A percentile compares a stretch with the other conserved stretches of the same genome.
These are phyloP conservation scores for Pelargonium myrrhifolium DNA, from an alignment of 441 rosid species.

Conservation along the genomic window DNA sequence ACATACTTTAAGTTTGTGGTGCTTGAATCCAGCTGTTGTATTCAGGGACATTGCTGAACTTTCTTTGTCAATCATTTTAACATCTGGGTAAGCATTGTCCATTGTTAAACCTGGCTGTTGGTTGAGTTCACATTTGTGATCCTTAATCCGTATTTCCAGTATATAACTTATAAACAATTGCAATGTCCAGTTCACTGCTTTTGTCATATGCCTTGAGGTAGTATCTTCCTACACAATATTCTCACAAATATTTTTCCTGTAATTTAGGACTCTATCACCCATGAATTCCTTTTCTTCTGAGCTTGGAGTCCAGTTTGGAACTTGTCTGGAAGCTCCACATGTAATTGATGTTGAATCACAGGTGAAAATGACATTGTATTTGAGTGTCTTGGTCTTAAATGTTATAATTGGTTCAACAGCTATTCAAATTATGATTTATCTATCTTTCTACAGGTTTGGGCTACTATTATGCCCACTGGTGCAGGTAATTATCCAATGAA, in stretches of 20 bases:
- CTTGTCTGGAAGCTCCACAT: constrained; percentile 95
- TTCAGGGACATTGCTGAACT: constrained; percentile 80
- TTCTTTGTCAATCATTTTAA: constrained; percentile 81
- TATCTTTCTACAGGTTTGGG: constrained; percentile 60
- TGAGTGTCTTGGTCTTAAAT: constrained; percentile 10
- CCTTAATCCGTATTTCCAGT: constrained; percentile 2
- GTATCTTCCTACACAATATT: constrained; percentile 16
- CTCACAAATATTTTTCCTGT: constrained; percentile 18
- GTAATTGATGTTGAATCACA: constrained; percentile 77
- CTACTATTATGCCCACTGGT: constrained; percentile 63
- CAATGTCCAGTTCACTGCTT: constrained; percentile 15
- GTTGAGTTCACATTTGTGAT: not conserved
- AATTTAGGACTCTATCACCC: constrained; percentile 80
- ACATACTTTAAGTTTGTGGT: constrained; percentile 80
- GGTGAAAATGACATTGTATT: constrained; percentile 34
- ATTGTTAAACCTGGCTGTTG: not conserved
- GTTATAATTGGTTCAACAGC: constrained; percentile 15
- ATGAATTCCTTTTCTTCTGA: constrained; percentile 90
- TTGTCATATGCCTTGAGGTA: constrained; percentile 10
- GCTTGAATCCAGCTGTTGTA: constrained; percentile 94
- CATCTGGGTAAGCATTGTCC: constrained; percentile 77
- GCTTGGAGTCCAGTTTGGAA: constrained; percentile 90
- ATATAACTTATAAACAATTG: no score
- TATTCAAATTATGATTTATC: constrained; percentile 20
- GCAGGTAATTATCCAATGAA: constrained; percentile 72